A percentile compares a stretch with the other conserved stretches of the same genome.
These are phyloP conservation scores for Triticum monococcum DNA, from an alignment of 176 grass and related monocot genomes.

Conservation along the genomic window DNA sequence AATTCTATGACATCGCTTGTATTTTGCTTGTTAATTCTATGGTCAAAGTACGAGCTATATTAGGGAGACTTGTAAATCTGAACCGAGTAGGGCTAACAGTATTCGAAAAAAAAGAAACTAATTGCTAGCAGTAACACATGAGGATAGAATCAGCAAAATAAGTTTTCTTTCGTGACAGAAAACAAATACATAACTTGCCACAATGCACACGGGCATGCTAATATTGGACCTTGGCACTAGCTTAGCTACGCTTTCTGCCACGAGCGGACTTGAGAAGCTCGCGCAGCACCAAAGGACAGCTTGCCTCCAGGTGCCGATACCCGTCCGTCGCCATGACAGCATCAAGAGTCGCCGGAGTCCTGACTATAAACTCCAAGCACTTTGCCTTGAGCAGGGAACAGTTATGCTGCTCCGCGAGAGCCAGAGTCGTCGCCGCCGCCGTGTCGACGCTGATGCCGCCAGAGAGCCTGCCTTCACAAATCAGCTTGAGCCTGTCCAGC, in stretches of 20 bases:
- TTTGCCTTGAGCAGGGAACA: slow-evolving; percentile 39
- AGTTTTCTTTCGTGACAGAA: too few relatives aligned
- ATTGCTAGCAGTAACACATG: too few relatives aligned
- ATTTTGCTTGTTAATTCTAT: too few relatives aligned
- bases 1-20: too few relatives aligned
- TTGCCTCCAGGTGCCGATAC: background rate
- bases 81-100: too few relatives aligned
- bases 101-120: too few relatives aligned
- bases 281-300: background rate
- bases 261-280: background rate
- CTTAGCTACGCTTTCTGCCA: background rate
- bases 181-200: too few relatives aligned
- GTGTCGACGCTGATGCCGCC: slow-evolving; percentile 21
- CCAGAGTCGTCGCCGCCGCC: slow-evolving; percentile 20
- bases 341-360: slow-evolving; percentile 1
- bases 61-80: too few relatives aligned
- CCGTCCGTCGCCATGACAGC: background rate
- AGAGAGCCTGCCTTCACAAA: slow-evolving; percentile 35
- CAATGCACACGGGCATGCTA: too few relatives aligned
- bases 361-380: slow-evolving; percentile 37
- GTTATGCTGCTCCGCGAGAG: slow-evolving; percentile 35
- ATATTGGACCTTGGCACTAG: background rate
- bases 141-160: too few relatives aligned
- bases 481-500: slow-evolving; percentile 39
- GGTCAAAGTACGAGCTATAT: too few relatives aligned